Percentiles rank a stretch among this genome's conserved stretches.
Conservation (phyloP, 257 asterid species). For the Nicotiana sylvestris region DNA sequence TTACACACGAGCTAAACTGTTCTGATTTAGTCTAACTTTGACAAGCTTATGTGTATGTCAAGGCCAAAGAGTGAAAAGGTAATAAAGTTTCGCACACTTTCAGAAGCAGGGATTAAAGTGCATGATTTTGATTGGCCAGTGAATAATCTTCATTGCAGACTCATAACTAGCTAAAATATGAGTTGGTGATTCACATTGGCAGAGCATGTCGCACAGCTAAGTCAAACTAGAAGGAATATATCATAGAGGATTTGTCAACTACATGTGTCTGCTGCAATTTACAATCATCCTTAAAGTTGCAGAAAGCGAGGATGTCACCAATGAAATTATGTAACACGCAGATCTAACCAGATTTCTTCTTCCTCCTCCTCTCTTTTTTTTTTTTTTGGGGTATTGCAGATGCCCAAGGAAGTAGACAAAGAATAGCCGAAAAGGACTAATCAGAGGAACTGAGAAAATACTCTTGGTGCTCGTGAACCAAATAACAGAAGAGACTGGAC, state of each 20-base stretch:
- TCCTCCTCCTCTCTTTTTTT: neutral
- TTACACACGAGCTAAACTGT: neutral
- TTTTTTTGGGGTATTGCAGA: neutral
- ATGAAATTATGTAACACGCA: neutral
- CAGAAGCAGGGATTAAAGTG: neutral
- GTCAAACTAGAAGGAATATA: neutral
- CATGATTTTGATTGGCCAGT: neutral
- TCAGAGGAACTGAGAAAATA: neutral
- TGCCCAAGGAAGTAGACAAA: neutral
- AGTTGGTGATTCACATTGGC: neutral
- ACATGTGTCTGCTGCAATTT: neutral
- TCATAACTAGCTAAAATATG: slow-evolving; percentile 1
- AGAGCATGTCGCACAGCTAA: neutral
- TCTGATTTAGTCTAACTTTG: neutral
- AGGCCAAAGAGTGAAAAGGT: neutral
- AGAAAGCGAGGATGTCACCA: neutral
- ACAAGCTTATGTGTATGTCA: neutral
- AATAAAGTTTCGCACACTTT: neutral
- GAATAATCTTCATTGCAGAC: neutral
- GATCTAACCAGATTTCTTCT: neutral
- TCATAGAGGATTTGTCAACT: slow-evolving; percentile 1
- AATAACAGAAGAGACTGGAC: neutral
- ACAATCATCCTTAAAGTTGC: slow-evolving; percentile 3
- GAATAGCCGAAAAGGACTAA: neutral
- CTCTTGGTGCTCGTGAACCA: neutral